A percentile compares a stretch with the other conserved stretches of the same genome.
Evolutionary conservation across 2,329 filamentous ascomycete genomes (phyloP).

Genomic region (Colletotrichum nymphaeae): DNA sequence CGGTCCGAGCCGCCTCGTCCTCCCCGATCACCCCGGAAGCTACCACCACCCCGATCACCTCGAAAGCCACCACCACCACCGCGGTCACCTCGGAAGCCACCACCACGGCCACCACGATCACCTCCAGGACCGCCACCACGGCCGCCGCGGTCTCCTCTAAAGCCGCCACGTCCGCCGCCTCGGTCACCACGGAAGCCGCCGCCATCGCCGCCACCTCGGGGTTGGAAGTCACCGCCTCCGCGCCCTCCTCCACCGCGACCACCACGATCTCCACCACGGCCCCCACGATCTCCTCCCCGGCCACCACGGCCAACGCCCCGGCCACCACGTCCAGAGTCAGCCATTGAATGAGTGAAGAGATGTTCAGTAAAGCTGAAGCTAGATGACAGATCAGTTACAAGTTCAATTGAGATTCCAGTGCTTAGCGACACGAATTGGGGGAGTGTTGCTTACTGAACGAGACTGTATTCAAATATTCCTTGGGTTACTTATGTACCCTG

Average conservation of each 20-base stretch:
- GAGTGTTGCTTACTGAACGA: not conserved
- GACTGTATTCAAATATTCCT: not conserved
- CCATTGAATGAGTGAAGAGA: slow-evolving; percentile 1
- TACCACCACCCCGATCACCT: slow-evolving; percentile 23
- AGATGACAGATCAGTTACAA: not conserved
- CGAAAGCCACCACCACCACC: slow-evolving; percentile 30
- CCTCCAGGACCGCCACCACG: slow-evolving; percentile 36
- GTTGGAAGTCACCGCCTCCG: slow-evolving; percentile 11
- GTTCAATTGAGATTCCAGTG: not conserved
- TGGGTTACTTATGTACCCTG: too few species aligned
- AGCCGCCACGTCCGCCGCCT: slow-evolving; percentile 30
- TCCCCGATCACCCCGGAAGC: slow-evolving; percentile 10
- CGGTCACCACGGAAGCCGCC: slow-evolving; percentile 34
- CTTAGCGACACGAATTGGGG: not conserved
- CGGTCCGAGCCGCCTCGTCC: slow-evolving; percentile 24
- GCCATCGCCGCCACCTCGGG: slow-evolving; percentile 36
- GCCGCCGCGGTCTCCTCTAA: slow-evolving; percentile 33
- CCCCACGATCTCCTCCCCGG: slow-evolving; percentile 19
- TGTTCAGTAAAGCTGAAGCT: not conserved
- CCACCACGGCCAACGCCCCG: slow-evolving; percentile 37
- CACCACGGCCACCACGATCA: slow-evolving; percentile 24
- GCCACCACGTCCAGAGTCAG: slow-evolving; percentile 22
- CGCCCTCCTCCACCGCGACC: slow-evolving; percentile 12
- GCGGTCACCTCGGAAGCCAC: slow-evolving; percentile 28
- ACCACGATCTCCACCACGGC: slow-evolving; percentile 7